Conservation (phyloP, 495 filamentous ascomycete genomes). For the Podospora sp. region DNA sequence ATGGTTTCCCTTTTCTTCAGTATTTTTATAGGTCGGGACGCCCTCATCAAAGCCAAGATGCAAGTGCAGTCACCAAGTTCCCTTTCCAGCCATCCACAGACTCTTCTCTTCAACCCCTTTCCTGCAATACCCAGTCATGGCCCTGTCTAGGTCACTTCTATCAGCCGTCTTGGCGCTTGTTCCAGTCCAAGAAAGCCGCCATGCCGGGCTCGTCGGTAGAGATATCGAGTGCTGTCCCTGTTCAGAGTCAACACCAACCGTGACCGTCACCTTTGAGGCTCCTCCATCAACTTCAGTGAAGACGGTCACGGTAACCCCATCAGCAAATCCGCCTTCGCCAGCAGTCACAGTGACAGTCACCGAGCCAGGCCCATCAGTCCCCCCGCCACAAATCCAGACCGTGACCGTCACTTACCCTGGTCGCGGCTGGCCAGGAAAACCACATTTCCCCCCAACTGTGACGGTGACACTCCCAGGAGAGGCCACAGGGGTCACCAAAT, state of each 20-base stretch:
- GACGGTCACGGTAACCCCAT: constrained; percentile 12
- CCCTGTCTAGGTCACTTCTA: constrained; percentile 9
- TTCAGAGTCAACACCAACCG: constrained; percentile 5
- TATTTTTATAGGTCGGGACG: neutral
- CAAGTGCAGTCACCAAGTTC: neutral
- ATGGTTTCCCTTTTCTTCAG: neutral
- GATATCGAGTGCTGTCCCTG: constrained; percentile 17
- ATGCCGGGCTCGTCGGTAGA: constrained; percentile 1
- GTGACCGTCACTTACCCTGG: neutral
- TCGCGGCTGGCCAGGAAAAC: neutral
- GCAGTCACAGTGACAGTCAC: neutral
- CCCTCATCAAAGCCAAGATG: neutral
- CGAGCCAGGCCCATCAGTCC: neutral
- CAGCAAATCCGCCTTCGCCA: neutral
- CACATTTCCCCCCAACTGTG: neutral
- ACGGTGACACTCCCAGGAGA: neutral
- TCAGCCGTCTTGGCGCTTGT: constrained; percentile 7
- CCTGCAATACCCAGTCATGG: constrained; percentile 11
- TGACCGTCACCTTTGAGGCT: constrained; percentile 18
- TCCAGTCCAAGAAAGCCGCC: constrained; percentile 1
- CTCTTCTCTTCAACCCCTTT: neutral
- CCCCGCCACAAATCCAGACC: neutral
- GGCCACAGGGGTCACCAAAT: neutral
- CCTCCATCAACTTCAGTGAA: neutral
- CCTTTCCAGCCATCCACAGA: neutral